A percentile compares a stretch with the other conserved stretches of the same genome.
phyloP scores from a whole-genome alignment of 805 yeast species.

The Ogataea dorogensis region DNA sequence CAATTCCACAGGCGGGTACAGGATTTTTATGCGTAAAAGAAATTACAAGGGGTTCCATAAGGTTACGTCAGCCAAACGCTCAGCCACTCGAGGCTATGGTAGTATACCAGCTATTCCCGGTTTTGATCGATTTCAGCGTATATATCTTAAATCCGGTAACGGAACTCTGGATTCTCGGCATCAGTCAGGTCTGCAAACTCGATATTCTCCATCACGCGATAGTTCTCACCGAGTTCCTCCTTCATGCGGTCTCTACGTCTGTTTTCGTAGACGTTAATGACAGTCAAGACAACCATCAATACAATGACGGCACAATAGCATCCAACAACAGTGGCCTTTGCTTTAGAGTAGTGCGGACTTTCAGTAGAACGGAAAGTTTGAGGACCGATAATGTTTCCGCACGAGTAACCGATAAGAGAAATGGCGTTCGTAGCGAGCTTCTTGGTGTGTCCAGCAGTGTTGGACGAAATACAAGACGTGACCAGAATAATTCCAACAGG shows the following conservation, averaged over 20 bases:
- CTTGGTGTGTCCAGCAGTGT: slow-evolving; percentile 53
- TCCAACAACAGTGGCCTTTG: slow-evolving; percentile 34
- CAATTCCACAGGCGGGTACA: slow-evolving; percentile 14
- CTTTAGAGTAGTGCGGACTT: slow-evolving; percentile 49
- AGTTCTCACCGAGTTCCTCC: slow-evolving; percentile 20
- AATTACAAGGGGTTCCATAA: slow-evolving; percentile 14
- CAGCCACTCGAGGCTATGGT: too few relatives aligned
- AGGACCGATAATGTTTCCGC: slow-evolving; percentile 52
- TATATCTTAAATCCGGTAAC: slow-evolving; percentile 27
- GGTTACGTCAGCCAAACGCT: too few relatives aligned
- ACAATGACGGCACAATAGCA: slow-evolving; percentile 22
- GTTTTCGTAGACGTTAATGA: slow-evolving; percentile 23
- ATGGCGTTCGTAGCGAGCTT: slow-evolving; percentile 41
- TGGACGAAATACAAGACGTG: slow-evolving; percentile 29
- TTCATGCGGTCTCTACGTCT: slow-evolving; percentile 24
- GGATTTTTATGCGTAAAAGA: slow-evolving; percentile 21
- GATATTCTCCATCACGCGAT: slow-evolving; percentile 29
- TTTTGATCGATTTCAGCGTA: slow-evolving; percentile 10
- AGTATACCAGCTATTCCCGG: too few relatives aligned
- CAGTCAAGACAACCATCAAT: slow-evolving; percentile 41
- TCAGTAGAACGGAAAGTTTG: slow-evolving; percentile 48
- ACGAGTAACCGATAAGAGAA: slow-evolving; percentile 37
- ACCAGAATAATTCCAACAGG: slow-evolving; percentile 30
- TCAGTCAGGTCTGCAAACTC: slow-evolving; percentile 49
- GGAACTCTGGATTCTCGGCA: slow-evolving; percentile 38